Conservation (phyloP, 179 eudicot species). For the Corrigiola litoralis region DNA sequence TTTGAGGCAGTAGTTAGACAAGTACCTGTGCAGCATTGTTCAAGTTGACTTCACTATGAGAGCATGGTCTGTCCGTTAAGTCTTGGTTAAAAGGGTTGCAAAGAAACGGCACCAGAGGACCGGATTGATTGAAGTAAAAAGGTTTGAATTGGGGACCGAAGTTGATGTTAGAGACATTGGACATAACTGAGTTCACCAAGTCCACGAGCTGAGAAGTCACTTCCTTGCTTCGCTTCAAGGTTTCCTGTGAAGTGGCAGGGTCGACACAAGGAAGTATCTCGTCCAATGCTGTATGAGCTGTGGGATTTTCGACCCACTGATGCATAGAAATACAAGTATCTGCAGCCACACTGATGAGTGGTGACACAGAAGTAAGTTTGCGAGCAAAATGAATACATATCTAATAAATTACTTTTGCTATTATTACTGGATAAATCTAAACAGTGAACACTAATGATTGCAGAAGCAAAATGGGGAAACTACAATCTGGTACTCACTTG, state of each 20-base stretch:
- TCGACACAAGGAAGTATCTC: constrained; percentile 91
- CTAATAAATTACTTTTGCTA: background rate
- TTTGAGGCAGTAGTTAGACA: background rate
- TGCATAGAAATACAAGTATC: constrained; percentile 84
- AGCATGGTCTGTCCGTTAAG: constrained; percentile 52
- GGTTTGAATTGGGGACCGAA: constrained; percentile 64
- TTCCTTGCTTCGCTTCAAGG: constrained; percentile 70
- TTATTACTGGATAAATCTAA: background rate
- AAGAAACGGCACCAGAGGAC: constrained; percentile 62
- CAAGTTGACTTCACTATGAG: constrained; percentile 61
- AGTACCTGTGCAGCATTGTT: constrained; percentile 75
- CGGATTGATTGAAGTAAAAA: constrained; percentile 85
- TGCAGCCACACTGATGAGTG: constrained; percentile 83
- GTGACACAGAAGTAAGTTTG: constrained; percentile 1
- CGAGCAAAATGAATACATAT: background rate
- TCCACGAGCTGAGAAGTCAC: constrained; percentile 71
- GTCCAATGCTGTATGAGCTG: constrained; percentile 85
- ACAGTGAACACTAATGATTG: background rate
- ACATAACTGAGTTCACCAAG: constrained; percentile 70
- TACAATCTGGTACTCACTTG: constrained; percentile 52
- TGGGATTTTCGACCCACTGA: constrained; percentile 81
- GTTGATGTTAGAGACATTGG: constrained; percentile 75
- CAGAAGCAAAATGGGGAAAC: background rate
- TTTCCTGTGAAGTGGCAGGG: constrained; percentile 75
- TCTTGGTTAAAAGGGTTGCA: constrained; percentile 77